These are phyloP conservation scores for Hygrocybe coccinea DNA, from an alignment of 768 basidiomycete genomes.

Conservation along the genomic window DNA sequence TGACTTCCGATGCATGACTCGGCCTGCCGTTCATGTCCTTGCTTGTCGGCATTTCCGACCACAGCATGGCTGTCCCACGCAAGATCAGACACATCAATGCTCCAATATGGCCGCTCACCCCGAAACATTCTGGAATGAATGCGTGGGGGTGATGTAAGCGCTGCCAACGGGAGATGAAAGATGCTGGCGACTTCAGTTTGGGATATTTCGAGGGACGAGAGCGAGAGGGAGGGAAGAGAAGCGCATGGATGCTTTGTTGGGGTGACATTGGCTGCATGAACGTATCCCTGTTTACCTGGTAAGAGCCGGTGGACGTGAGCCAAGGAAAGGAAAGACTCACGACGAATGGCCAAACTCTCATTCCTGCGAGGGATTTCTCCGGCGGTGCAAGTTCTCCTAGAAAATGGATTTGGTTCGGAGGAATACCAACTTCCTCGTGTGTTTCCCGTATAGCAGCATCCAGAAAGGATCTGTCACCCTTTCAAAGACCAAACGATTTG, in stretches of 20 bases:
- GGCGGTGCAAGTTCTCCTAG: conserved; percentile 63
- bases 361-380: conserved; percentile 52
- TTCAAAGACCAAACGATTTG: conserved; percentile 2
- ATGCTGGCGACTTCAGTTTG: conserved; percentile 60
- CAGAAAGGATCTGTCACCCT: conserved; percentile 52
- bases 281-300: conserved; percentile 34
- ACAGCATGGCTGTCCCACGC: conserved; percentile 22
- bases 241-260: conserved; percentile 27
- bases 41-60: conserved; percentile 25
- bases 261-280: conserved; percentile 23
- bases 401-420: conserved; percentile 55
- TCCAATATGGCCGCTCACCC: conserved; percentile 54
- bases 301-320: conserved; percentile 1
- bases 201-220: conserved; percentile 48
- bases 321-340: conserved; percentile 39
- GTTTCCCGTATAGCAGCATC: conserved; percentile 68
- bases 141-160: conserved; percentile 43
- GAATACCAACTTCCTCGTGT: conserved; percentile 65
- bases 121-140: conserved; percentile 54
- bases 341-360: conserved; percentile 72
- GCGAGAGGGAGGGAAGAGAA: conserved; percentile 57
- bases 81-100: conserved; percentile 64
- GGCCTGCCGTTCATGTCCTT: conserved; percentile 13
- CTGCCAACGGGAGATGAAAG: conserved; percentile 66
- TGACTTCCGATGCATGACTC: conserved; percentile 32